phyloP scores from a whole-genome alignment of 116 monocot genomes.

The Thalassia testudinum region DNA sequence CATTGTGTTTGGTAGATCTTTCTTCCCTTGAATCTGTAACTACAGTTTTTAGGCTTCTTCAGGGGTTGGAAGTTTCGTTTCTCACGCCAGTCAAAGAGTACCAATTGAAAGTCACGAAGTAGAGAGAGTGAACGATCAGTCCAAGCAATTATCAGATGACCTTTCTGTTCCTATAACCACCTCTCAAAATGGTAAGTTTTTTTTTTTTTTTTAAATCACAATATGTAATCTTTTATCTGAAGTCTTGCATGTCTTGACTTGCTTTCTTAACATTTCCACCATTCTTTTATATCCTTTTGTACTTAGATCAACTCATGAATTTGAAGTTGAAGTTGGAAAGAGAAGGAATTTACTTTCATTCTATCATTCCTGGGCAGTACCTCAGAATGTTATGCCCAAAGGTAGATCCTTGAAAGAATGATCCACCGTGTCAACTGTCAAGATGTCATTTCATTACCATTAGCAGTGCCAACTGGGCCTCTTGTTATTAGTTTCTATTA shows the following conservation, averaged over 20 bases:
- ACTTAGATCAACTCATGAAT: not conserved
- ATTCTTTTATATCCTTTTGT: not conserved
- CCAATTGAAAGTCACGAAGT: not conserved
- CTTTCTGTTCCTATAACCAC: too few species aligned
- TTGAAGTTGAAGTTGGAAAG: constrained; percentile 14
- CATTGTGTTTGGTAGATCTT: too few species aligned
- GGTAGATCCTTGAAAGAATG: constrained; percentile 5
- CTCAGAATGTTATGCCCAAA: constrained; percentile 19
- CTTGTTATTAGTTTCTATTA: not conserved
- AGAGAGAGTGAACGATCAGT: not conserved
- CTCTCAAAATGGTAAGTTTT: not conserved
- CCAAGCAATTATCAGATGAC: not conserved
- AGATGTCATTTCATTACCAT: too few species aligned
- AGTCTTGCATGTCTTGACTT: not conserved
- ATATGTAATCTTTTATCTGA: not conserved
- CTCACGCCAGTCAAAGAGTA: not conserved
- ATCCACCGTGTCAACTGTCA: too few species aligned
- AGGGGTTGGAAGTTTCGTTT: not conserved
- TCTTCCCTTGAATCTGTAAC: not conserved
- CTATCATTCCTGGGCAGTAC: constrained; percentile 16
- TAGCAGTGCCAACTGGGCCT: not conserved
- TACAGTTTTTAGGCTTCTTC: not conserved
- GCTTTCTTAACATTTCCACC: not conserved
- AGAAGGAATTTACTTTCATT: constrained; percentile 15
- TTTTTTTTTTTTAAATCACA: too few species aligned